Evolutionary conservation across 495 filamentous ascomycete genomes (phyloP).

Genomic region (Sabuloglossum arenarium): DNA sequence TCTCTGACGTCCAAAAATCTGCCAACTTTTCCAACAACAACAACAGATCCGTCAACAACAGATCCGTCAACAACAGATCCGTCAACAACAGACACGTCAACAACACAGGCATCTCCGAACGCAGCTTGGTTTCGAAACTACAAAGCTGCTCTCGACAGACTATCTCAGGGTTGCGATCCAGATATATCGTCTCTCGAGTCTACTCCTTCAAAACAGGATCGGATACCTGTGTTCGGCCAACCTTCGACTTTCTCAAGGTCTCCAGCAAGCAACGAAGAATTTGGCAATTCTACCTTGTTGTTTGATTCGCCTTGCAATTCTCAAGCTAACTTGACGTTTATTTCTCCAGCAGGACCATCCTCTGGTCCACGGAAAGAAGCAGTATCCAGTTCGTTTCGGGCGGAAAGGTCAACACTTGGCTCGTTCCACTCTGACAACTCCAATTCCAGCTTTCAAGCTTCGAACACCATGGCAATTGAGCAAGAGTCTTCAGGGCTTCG

Average conservation of each 20-base stretch:
- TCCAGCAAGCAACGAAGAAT: background rate
- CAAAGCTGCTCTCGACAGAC: background rate
- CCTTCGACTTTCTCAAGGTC: background rate
- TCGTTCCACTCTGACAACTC: background rate
- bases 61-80: background rate
- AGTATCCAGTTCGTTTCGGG: background rate
- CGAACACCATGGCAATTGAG: slow-evolving; percentile 1
- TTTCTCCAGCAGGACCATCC: background rate
- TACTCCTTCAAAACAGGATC: background rate
- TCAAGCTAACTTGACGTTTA: background rate
- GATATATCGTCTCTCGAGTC: too few relatives aligned
- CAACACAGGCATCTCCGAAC: background rate
- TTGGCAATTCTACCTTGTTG: background rate
- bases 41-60: background rate
- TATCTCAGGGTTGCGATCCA: background rate
- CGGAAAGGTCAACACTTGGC: background rate
- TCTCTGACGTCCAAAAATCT: background rate
- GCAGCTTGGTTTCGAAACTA: background rate
- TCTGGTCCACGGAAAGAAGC: background rate
- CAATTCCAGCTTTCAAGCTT: background rate
- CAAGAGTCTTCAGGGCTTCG: background rate
- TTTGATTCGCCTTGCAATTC: background rate
- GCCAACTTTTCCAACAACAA: background rate
- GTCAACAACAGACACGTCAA: background rate
- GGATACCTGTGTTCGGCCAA: background rate